These are phyloP conservation scores for Solanum peruvianum DNA, from an alignment of 257 asterid genomes.

Conservation along the genomic window DNA sequence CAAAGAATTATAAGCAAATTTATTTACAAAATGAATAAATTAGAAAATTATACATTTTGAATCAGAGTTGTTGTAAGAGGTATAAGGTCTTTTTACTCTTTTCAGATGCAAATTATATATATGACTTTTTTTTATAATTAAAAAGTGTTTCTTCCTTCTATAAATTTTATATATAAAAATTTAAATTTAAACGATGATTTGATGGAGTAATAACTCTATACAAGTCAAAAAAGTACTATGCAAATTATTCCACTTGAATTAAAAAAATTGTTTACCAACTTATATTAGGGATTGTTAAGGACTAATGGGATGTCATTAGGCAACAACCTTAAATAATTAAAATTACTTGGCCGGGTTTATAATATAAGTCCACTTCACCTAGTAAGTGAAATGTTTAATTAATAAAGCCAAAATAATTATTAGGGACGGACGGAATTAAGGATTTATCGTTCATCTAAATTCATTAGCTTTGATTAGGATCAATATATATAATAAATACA, in stretches of 20 bases:
- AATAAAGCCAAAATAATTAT: not conserved
- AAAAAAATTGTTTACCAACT: not conserved
- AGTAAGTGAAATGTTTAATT: not conserved
- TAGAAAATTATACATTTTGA: not conserved
- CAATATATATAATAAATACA: not conserved
- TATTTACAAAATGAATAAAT: not conserved
- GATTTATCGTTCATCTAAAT: not conserved
- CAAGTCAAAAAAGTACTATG: not conserved
- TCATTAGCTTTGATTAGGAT: not conserved
- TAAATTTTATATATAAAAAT: not conserved
- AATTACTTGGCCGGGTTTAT: not conserved
- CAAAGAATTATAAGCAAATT: not conserved
- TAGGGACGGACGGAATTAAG: not conserved
- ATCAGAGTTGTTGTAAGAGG: not conserved
- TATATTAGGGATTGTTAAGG: not conserved
- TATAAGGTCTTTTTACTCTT: not conserved
- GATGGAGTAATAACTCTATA: not conserved
- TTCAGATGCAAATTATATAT: not conserved
- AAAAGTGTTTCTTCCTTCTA: not conserved
- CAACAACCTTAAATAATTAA: not conserved
- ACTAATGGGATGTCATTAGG: not conserved
- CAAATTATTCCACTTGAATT: not conserved
- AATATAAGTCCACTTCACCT: not conserved
- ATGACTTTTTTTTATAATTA: not conserved
- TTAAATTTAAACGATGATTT: not conserved